Conservation (phyloP, 257 asterid genomes). For the Fraxinus americana region DNA sequence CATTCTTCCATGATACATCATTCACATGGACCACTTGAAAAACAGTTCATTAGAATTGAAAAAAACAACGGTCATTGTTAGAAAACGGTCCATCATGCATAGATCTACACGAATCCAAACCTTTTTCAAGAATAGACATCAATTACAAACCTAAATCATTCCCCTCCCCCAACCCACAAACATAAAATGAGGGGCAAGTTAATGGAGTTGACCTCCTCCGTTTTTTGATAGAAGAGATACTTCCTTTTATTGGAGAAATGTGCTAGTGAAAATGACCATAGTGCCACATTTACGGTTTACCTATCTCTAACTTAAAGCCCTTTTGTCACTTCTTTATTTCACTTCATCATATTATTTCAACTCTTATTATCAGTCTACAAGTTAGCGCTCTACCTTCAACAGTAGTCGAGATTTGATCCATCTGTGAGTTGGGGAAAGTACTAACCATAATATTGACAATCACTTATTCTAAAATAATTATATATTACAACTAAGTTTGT, state of each 20-base stretch:
- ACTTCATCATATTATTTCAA: slow-evolving; percentile 26
- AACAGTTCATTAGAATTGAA: background rate
- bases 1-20: background rate
- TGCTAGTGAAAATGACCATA: slow-evolving; percentile 29
- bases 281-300: slow-evolving; percentile 19
- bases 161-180: slow-evolving; percentile 4
- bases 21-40: background rate
- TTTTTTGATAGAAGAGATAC: slow-evolving; percentile 22
- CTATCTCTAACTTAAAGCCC: slow-evolving; percentile 1
- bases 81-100: no score
- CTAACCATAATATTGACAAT: slow-evolving; percentile 12
- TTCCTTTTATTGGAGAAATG: slow-evolving; percentile 11
- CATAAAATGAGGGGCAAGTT: slow-evolving; percentile 1
- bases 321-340: background rate
- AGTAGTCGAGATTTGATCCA: slow-evolving; percentile 2
- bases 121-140: background rate
- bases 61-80: no score
- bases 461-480: background rate
- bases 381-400: background rate
- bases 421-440: background rate
- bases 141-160: background rate
- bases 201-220: slow-evolving; percentile 29
- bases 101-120: no score
- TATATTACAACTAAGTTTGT: background rate
- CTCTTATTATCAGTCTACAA: background rate